Percentiles rank a stretch among this genome's conserved stretches.
phyloP scores from a whole-genome alignment of 2,329 filamentous ascomycete genomes.

The Clonostachys rhizophaga region DNA sequence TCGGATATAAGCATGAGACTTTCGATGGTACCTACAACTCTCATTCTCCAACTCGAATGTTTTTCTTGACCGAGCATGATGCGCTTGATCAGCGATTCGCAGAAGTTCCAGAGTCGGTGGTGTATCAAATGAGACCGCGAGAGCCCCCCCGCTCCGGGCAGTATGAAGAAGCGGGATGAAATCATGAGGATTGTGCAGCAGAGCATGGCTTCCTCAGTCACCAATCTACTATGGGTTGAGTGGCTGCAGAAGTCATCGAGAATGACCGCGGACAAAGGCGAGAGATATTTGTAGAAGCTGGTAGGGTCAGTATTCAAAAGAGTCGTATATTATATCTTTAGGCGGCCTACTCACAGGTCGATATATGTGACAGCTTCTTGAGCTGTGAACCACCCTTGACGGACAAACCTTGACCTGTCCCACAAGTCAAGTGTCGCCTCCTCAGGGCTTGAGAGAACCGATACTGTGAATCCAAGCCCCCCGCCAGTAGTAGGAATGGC shows the following conservation, averaged over 20 bases:
- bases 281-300: neutral
- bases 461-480: neutral
- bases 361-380: slow-evolving; percentile 16
- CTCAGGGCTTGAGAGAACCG: slow-evolving; percentile 11
- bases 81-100: slow-evolving; percentile 9
- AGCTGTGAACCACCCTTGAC: slow-evolving; percentile 15
- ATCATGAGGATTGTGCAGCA: slow-evolving; percentile 13
- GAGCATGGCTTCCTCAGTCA: slow-evolving; percentile 11
- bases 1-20: slow-evolving; percentile 12
- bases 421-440: slow-evolving; percentile 12
- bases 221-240: slow-evolving; percentile 4
- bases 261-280: neutral
- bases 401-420: slow-evolving; percentile 15
- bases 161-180: slow-evolving; percentile 12
- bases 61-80: slow-evolving; percentile 12
- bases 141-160: slow-evolving; percentile 10
- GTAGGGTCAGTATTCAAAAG: too few relatives aligned
- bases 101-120: slow-evolving; percentile 10
- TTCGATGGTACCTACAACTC: slow-evolving; percentile 10
- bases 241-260: neutral
- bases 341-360: slow-evolving; percentile 6
- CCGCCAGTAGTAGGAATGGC: neutral
- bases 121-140: slow-evolving; percentile 11
- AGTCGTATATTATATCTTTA: too few relatives aligned
- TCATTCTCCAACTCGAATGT: slow-evolving; percentile 9